Percentiles rank a stretch among this genome's conserved stretches.
phyloP scores from a whole-genome alignment of 176 grass and related monocot species.

The Zoysia pacifica region DNA sequence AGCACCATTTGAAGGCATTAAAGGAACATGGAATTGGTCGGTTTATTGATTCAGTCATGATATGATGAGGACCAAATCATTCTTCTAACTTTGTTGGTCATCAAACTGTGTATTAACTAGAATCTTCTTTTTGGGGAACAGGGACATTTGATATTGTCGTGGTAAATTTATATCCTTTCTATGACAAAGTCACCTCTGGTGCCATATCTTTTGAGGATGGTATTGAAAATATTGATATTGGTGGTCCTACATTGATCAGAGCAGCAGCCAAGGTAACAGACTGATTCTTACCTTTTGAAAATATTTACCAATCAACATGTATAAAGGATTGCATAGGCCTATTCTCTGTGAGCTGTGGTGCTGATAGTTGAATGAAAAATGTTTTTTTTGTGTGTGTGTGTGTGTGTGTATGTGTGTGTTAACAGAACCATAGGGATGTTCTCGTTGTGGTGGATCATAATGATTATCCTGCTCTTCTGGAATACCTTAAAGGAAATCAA shows the following conservation, averaged over 20 bases:
- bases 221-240: slow-evolving; percentile 95
- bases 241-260: slow-evolving; percentile 90
- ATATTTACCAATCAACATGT: neutral
- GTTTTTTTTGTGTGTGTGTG: neutral
- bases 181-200: slow-evolving; percentile 83
- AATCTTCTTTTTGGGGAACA: slow-evolving; percentile 21
- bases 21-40: slow-evolving; percentile 77
- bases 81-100: neutral
- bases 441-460: slow-evolving; percentile 58
- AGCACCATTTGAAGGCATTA: slow-evolving; percentile 75
- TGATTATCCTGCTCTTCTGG: slow-evolving; percentile 59
- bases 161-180: slow-evolving; percentile 95
- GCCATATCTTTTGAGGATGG: slow-evolving; percentile 87
- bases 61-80: neutral
- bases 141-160: slow-evolving; percentile 97
- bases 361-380: slow-evolving; percentile 10
- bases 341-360: neutral
- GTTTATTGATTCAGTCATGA: neutral
- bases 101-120: neutral
- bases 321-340: neutral
- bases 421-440: slow-evolving; percentile 54
- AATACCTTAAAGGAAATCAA: slow-evolving; percentile 55
- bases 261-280: slow-evolving; percentile 79
- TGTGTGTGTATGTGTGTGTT: neutral
- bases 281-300: neutral